Conservation (phyloP, 768 basidiomycete species). For the Brasilioporus rufonigricans region DNA sequence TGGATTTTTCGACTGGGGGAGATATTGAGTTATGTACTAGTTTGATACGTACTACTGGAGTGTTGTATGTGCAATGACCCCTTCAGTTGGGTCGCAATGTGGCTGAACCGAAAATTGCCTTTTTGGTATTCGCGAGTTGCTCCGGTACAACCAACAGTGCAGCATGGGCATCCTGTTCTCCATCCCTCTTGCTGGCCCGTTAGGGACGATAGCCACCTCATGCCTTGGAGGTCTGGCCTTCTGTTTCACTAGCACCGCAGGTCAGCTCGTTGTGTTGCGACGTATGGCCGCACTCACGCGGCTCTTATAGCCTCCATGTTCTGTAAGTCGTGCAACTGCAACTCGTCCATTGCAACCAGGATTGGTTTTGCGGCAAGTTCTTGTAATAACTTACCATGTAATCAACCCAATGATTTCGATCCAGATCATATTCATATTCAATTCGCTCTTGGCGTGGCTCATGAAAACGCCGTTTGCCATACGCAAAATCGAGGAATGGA, state of each 20-base stretch:
- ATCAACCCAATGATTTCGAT: neutral
- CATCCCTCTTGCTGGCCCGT: slow-evolving; percentile 63
- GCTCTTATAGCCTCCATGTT: slow-evolving; percentile 77
- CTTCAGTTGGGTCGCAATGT: no score
- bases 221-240: slow-evolving; percentile 82
- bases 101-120: neutral
- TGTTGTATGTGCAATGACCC: neutral
- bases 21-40: neutral
- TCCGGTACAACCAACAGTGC: slow-evolving; percentile 1
- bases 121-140: slow-evolving; percentile 1
- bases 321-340: slow-evolving; percentile 98
- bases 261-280: slow-evolving; percentile 38
- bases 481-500: slow-evolving; percentile 85
- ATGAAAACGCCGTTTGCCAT: slow-evolving; percentile 92
- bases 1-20: neutral
- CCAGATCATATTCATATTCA: slow-evolving; percentile 92
- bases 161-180: slow-evolving; percentile 74
- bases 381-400: neutral
- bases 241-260: slow-evolving; percentile 84
- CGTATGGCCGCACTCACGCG: slow-evolving; percentile 3
- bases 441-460: slow-evolving; percentile 95
- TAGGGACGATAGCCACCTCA: slow-evolving; percentile 76
- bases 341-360: slow-evolving; percentile 96
- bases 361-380: slow-evolving; percentile 85
- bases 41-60: neutral